These are phyloP conservation scores for Plasmodium vivax DNA, from an alignment of 169 alveolate genomes.

Conservation along the genomic window DNA sequence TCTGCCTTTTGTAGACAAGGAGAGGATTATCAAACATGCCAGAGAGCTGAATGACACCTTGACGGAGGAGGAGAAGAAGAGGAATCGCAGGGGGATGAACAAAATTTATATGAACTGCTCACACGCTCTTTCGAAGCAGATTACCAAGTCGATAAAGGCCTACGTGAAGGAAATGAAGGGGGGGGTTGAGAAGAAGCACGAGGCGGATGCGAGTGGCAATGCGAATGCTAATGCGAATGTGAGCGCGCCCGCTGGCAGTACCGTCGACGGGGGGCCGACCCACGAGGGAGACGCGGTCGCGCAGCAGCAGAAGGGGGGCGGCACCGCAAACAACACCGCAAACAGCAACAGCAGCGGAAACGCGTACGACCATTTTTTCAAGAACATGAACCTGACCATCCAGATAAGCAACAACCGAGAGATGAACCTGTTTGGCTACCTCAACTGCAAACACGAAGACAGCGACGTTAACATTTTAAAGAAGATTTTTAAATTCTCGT, in stretches of 20 bases:
- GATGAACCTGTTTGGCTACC: slow-evolving; percentile 49
- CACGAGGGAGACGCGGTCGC: background rate
- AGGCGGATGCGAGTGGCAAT: background rate
- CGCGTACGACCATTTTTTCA: slow-evolving; percentile 14
- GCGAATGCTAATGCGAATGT: background rate
- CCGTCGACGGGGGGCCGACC: background rate
- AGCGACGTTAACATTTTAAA: slow-evolving; percentile 61
- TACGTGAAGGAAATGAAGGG: slow-evolving; percentile 52
- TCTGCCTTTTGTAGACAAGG: slow-evolving; percentile 90
- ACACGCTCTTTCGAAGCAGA: slow-evolving; percentile 37
- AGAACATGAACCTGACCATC: slow-evolving; percentile 44
- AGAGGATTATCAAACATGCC: slow-evolving; percentile 78
- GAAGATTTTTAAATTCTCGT: slow-evolving; percentile 44
- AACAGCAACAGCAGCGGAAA: background rate
- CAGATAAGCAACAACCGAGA: slow-evolving; percentile 26
- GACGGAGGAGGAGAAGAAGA: slow-evolving; percentile 77
- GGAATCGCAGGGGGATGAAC: slow-evolving; percentile 77
- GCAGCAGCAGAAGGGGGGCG: background rate
- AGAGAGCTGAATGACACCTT: slow-evolving; percentile 82
- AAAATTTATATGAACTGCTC: slow-evolving; percentile 37
- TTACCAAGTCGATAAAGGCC: slow-evolving; percentile 42
- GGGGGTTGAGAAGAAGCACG: background rate
- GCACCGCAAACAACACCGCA: no score
- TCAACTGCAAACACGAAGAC: slow-evolving; percentile 66
- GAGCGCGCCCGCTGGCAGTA: background rate